Conservation (phyloP, 2,329 filamentous ascomycete species). For the Beauveria sp. region DNA sequence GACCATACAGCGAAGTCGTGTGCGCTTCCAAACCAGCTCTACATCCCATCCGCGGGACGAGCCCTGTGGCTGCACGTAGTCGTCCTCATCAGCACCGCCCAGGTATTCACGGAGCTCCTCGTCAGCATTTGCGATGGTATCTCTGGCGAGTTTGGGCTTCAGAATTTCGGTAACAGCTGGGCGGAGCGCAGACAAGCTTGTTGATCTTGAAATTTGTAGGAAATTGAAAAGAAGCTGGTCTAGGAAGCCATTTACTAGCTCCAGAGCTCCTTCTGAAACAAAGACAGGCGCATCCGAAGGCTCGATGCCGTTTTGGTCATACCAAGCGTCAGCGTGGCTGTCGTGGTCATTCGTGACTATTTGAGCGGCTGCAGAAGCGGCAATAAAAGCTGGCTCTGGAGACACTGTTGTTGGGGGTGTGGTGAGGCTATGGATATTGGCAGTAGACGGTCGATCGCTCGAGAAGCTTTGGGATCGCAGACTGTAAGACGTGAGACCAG, state of each 20-base stretch:
- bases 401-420: conserved; percentile 61
- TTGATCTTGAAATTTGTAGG: conserved; percentile 71
- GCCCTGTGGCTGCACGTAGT: conserved; percentile 49
- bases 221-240: conserved; percentile 91
- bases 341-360: conserved; percentile 87
- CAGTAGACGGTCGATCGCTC: conserved; percentile 60
- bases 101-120: conserved; percentile 85
- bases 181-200: conserved; percentile 64
- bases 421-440: conserved; percentile 49
- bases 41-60: conserved; percentile 66
- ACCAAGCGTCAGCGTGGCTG: conserved; percentile 60
- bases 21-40: conserved; percentile 91
- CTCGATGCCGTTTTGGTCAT: conserved; percentile 60
- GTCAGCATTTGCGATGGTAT: conserved; percentile 75
- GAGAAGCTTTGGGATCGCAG: conserved; percentile 55
- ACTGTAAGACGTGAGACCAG: conserved; percentile 26
- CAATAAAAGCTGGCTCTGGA: conserved; percentile 81
- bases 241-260: conserved; percentile 82
- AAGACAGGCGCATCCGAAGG: conserved; percentile 60
- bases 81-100: conserved; percentile 69
- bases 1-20: conserved; percentile 91
- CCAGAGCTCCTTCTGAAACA: conserved; percentile 65
- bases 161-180: conserved; percentile 80
- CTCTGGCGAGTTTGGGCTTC: conserved; percentile 79
- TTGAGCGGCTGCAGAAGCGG: conserved; percentile 78